Evolutionary conservation across 2,329 filamentous ascomycete genomes (phyloP).

Genomic region (Byssochlamys sp.): DNA sequence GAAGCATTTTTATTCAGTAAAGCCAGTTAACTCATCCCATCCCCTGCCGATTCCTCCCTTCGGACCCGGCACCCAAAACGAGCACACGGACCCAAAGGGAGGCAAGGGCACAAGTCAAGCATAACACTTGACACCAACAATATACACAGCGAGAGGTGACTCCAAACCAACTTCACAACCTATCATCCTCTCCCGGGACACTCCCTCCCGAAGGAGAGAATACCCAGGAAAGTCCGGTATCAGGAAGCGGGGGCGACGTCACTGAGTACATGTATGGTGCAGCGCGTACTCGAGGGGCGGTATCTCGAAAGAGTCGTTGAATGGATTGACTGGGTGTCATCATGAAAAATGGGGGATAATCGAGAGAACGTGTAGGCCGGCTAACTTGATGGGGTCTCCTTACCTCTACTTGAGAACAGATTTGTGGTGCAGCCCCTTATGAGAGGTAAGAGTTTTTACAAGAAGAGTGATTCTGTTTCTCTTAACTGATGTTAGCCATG

Average conservation of each 20-base stretch:
- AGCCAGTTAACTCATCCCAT: slow-evolving; percentile 37
- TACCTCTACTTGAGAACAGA: background rate
- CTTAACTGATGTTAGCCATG: background rate
- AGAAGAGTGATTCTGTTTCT: slow-evolving; percentile 17
- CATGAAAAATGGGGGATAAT: slow-evolving; percentile 28
- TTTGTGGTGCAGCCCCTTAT: background rate
- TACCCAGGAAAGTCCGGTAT: slow-evolving; percentile 33
- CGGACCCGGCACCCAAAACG: slow-evolving; percentile 29
- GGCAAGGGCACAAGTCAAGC: slow-evolving; percentile 28
- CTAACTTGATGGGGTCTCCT: slow-evolving; percentile 1
- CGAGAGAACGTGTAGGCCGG: background rate
- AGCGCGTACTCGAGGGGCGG: slow-evolving; percentile 27
- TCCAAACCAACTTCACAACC: slow-evolving; percentile 35
- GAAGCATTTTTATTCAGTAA: slow-evolving; percentile 8
- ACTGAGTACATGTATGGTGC: background rate
- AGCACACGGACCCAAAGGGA: slow-evolving; percentile 18
- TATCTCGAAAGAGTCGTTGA: slow-evolving; percentile 43
- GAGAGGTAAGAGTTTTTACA: background rate
- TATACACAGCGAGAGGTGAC: slow-evolving; percentile 12
- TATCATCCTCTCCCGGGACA: slow-evolving; percentile 25
- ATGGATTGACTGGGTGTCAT: slow-evolving; percentile 57
- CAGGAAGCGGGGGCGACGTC: slow-evolving; percentile 23
- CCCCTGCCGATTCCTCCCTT: slow-evolving; percentile 25
- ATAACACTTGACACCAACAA: slow-evolving; percentile 7
- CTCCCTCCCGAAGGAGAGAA: slow-evolving; percentile 6